A percentile compares a stretch with the other conserved stretches of the same genome.
Evolutionary conservation across 1,139 yeast genomes (phyloP).

Genomic region (Yamadazyma triangularis): DNA sequence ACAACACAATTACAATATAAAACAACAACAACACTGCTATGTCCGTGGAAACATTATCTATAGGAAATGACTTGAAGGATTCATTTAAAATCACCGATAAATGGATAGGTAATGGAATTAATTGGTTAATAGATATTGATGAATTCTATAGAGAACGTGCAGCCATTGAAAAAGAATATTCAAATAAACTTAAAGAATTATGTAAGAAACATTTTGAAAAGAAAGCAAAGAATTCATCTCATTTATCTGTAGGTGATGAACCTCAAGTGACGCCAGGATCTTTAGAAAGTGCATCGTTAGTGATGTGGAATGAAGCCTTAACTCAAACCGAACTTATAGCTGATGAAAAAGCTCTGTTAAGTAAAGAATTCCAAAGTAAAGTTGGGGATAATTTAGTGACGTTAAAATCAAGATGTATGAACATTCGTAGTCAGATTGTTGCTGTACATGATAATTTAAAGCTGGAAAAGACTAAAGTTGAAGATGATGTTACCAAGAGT

Average conservation of each 20-base stretch:
- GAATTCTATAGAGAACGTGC: constrained; percentile 83
- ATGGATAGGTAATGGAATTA: constrained; percentile 72
- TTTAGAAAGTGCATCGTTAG: constrained; percentile 83
- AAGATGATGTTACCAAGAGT: constrained; percentile 63
- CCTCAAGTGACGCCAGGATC: constrained; percentile 96
- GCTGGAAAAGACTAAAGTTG: constrained; percentile 54
- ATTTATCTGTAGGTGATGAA: constrained; percentile 81
- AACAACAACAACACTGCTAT: no score
- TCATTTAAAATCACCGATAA: constrained; percentile 70
- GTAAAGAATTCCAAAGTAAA: constrained; percentile 58
- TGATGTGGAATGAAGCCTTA: constrained; percentile 89
- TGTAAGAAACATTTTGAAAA: constrained; percentile 69
- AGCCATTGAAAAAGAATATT: constrained; percentile 75
- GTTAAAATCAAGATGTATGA: constrained; percentile 50
- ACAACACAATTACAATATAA: no score
- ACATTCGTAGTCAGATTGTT: constrained; percentile 52
- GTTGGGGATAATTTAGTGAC: constrained; percentile 60
- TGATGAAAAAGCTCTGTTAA: constrained; percentile 56
- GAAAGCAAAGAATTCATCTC: constrained; percentile 66
- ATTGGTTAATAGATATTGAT: constrained; percentile 76
- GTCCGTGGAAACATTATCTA: constrained; percentile 22
- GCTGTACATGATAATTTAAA: constrained; percentile 55
- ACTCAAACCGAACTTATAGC: constrained; percentile 82
- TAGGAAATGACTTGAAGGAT: constrained; percentile 75
- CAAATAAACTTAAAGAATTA: constrained; percentile 60